Percentiles rank a stretch among this genome's conserved stretches.
Conservation (phyloP, 129 eudicot species). For the Centrapalus pauciflorus region DNA sequence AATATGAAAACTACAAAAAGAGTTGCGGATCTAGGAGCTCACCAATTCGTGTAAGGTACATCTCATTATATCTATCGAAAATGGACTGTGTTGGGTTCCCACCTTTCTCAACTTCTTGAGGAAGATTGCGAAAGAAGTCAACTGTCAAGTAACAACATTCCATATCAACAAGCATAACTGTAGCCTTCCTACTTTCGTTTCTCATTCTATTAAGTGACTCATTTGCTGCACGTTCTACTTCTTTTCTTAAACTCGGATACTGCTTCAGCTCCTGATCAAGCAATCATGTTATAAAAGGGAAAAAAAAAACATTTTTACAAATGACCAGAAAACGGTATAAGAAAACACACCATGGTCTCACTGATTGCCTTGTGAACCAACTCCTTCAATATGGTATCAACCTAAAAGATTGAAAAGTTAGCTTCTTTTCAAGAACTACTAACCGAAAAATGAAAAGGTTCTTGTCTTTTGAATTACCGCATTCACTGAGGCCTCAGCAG, state of each 20-base stretch:
- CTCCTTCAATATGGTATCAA: constrained; percentile 41
- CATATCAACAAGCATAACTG: constrained; percentile 50
- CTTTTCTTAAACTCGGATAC: constrained; percentile 41
- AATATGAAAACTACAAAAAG: neutral
- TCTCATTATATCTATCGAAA: constrained; percentile 42
- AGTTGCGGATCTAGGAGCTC: neutral
- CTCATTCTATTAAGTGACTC: constrained; percentile 43
- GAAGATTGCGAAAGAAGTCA: constrained; percentile 46
- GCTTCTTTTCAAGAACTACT: neutral
- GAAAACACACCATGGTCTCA: constrained; percentile 41
- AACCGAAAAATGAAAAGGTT: neutral
- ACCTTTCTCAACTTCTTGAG: constrained; percentile 48
- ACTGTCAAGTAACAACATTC: constrained; percentile 46
- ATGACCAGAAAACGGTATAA: neutral
- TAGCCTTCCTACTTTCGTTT: constrained; percentile 41
- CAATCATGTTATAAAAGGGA: neutral
- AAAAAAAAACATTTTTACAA: neutral
- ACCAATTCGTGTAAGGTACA: constrained; percentile 46
- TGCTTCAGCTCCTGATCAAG: constrained; percentile 42
- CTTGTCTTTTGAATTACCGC: constrained; percentile 27
- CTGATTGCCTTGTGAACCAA: constrained; percentile 44
- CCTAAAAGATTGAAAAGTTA: constrained; percentile 27
- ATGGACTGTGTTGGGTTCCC: constrained; percentile 38
- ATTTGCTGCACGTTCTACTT: constrained; percentile 41
- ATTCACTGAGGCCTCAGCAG: constrained; percentile 43